These are phyloP conservation scores for Cyberlindnera maritima DNA, from an alignment of 805 yeast species.

Conservation along the genomic window DNA sequence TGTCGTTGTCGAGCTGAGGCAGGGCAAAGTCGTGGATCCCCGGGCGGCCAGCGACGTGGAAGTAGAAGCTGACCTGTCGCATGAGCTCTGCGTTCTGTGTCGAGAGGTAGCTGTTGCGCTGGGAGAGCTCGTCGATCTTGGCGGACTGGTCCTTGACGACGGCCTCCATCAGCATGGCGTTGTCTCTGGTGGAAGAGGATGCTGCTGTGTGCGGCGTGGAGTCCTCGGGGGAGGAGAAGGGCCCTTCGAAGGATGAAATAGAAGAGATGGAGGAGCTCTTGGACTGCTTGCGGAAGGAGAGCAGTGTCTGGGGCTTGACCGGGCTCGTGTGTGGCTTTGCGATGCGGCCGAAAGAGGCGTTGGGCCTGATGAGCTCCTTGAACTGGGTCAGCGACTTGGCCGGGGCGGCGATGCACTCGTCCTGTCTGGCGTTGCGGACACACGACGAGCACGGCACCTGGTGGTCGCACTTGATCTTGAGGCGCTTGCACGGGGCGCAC, in stretches of 20 bases:
- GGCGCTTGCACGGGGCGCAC: constrained; percentile 21
- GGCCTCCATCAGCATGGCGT: constrained; percentile 1
- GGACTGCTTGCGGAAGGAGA: constrained; percentile 3
- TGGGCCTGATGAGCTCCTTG: constrained; percentile 22
- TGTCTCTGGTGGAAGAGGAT: neutral
- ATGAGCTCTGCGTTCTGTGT: constrained; percentile 13
- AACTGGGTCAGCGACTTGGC: constrained; percentile 18
- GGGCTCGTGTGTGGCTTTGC: constrained; percentile 8
- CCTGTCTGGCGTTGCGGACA: constrained; percentile 10
- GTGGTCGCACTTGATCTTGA: constrained; percentile 22
- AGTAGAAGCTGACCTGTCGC: constrained; percentile 9
- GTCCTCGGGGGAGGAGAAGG: constrained; percentile 4
- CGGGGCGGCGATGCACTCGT: constrained; percentile 18
- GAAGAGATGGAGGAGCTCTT: constrained; percentile 8
- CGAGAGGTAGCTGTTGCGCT: constrained; percentile 1
- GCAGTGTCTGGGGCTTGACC: neutral
- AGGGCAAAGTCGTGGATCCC: constrained; percentile 6
- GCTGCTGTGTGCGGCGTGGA: neutral
- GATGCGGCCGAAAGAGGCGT: constrained; percentile 20
- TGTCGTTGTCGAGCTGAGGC: constrained; percentile 3
- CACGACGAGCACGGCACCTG: constrained; percentile 21
- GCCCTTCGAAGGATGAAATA: constrained; percentile 5
- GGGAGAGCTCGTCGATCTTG: constrained; percentile 8
- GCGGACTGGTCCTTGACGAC: constrained; percentile 1
- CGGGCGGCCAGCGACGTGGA: constrained; percentile 4